Base-by-base conservation (phyloP, 192 early-diverging fungal genomes). In the Cetraspora pellucida region DNA sequence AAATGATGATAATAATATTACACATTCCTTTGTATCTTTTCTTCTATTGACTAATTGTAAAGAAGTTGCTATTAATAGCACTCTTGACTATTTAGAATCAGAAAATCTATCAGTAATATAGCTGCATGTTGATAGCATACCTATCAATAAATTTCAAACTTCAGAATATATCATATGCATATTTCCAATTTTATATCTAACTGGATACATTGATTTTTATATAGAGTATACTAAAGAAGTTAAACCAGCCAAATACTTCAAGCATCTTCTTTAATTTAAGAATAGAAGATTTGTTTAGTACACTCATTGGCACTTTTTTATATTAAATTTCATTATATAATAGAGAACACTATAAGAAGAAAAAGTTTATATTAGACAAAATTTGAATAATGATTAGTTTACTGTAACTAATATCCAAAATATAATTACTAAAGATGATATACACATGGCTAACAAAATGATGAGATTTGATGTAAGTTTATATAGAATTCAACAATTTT, bases 61-160 rank as follows among this genome's bases (percentile, higher is more conserved):
- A 30, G 61, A 64, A 7, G 9, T 64, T 64, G 23, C 25, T 23
- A 64, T 64, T 27, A 64, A 64, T 23, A 64, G 25, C 3, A 64
- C 23, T 16, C 23, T 64, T 64, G 14, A 25, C 3, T 25, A 0
- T 31, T 27, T 64, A 37, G 37, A 37, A 7, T 37, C 37, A 0
- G 1, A 37, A 37, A 37, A 37, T 37, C 37, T 37, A 1, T 1
- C 37, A 6, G 8, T 0, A 64, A 2, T 25, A 64, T 8, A 16
- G 25, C 1, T 0, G 28, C 25, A 19, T 4, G 8, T 25, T 64
- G 19, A 25, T 16, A 64, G 5, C 16, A 25, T 1, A 1, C 61
- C 61, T 9, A 64, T 64, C 2, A 64, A 64, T 31, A 10, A 64
- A 17, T 64, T 64, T 37, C 61, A 64, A 27, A 64, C 61, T 17